A percentile compares a stretch with the other conserved stretches of the same genome.
These are phyloP conservation scores for Lunasporangiospora selenospora DNA, from an alignment of 192 early-diverging fungal species.

Conservation along the genomic window DNA sequence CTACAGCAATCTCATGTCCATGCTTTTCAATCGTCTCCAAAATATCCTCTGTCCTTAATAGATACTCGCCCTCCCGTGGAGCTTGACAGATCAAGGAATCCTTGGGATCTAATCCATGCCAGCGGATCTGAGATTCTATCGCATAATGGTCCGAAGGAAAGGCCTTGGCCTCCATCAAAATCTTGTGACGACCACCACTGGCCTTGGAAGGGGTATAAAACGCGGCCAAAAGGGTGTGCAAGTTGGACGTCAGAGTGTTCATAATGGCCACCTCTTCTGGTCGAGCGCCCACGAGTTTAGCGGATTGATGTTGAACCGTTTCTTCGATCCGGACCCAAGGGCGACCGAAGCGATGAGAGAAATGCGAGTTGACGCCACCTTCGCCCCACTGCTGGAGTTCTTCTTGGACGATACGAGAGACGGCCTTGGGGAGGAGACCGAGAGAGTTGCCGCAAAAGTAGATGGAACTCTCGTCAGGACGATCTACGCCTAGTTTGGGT, in stretches of 20 bases:
- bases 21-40: constrained; percentile 72
- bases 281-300: constrained; percentile 81
- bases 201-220: constrained; percentile 87
- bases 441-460: constrained; percentile 98
- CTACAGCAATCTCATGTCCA: constrained; percentile 82
- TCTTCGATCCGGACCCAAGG: constrained; percentile 91
- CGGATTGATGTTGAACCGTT: constrained; percentile 71
- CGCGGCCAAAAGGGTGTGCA: constrained; percentile 89
- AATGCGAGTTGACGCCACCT: constrained; percentile 89
- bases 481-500: constrained; percentile 8
- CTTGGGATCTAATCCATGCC: constrained; percentile 77
- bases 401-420: constrained; percentile 73
- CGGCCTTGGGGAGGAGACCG: constrained; percentile 81
- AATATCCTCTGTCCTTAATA: constrained; percentile 83
- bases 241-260: constrained; percentile 91
- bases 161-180: constrained; percentile 90
- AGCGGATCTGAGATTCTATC: constrained; percentile 85
- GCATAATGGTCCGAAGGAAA: constrained; percentile 98
- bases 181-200: constrained; percentile 70
- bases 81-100: constrained; percentile 75
- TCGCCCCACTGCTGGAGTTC: constrained; percentile 92
- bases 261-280: constrained; percentile 86
- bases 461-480: constrained; percentile 53
- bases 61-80: constrained; percentile 76
- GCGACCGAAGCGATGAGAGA: constrained; percentile 79